Base-by-base conservation (phyloP, 495 filamentous ascomycete genomes). In the Aspergillus nanangensis region DNA sequence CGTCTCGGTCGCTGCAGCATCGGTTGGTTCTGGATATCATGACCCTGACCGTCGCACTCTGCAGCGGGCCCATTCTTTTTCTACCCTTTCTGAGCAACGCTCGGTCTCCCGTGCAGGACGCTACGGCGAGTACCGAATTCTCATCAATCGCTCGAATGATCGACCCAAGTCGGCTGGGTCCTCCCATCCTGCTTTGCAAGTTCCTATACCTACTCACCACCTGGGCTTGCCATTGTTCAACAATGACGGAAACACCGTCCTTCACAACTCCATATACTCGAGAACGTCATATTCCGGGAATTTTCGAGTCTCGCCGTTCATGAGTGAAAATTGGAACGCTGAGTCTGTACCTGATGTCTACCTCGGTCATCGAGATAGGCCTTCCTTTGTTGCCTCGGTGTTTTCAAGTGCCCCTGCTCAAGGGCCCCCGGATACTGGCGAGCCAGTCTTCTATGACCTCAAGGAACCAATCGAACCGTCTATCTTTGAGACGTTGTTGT, bases 221-320 rank as follows among this genome's bases (percentile, higher is more conserved):
- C 72, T 97, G 43, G 90, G 89, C 3, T 85, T 86, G 3, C 86
- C 90, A 8, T 81, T 82, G 36, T 96, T 95, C 62, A 92, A 84
- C 50, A 65, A 79, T 15, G 77, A 80, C 47, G 88, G 90, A 7
- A 93, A 83, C 36, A 84, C 90, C 2, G 80, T 87, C 48, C 74
- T 97, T 51, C 85, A 88, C 44, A 88, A 82, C 57, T 93, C 90
- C 33, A 63, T 75, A 15, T 79, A 81, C 47, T 80, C 79, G 18
- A 60, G 66, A 37, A 72, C 67, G 3, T 76, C 79, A 19, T 63
- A 68, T 35, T 71, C 70, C n/a, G 79, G 81, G 20, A 73, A 76
- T 53, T 58, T 74, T 43, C 63, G 70, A n/a, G 72, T 74, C 33
- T 78, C 79, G 11, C 53, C 71, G 27, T 67, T 61, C 36, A 35